A percentile compares a stretch with the other conserved stretches of the same genome.
Conservation (phyloP, 192 early-diverging fungal genomes). For the Cladochytrium replicatum region DNA sequence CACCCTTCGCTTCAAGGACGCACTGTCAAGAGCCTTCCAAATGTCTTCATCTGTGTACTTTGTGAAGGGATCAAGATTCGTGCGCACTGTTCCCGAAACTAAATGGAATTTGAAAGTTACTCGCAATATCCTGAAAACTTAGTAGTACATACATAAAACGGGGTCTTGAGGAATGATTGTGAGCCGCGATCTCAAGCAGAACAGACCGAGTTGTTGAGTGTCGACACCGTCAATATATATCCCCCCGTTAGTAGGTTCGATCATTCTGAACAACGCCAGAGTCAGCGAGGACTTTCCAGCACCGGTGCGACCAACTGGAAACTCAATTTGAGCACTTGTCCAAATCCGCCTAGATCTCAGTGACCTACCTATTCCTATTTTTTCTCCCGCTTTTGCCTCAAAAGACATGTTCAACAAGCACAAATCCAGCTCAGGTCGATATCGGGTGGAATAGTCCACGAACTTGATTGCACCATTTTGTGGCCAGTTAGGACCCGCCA, state of each 20-base stretch:
- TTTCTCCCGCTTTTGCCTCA: conserved; percentile 26
- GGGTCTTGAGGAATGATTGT: conserved; percentile 72
- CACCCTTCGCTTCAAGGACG: conserved; percentile 59
- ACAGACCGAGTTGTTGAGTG: conserved; percentile 54
- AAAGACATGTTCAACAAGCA: conserved; percentile 39
- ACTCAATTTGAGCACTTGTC: too few species aligned
- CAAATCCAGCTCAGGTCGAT: conserved; percentile 71
- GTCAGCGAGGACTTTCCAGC: conserved; percentile 68
- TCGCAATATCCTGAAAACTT: background rate
- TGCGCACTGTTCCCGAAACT: conserved; percentile 55
- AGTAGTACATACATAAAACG: conserved; percentile 13
- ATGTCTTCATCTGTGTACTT: conserved; percentile 26
- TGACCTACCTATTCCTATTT: conserved; percentile 46
- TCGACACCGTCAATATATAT: conserved; percentile 69
- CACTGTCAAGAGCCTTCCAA: conserved; percentile 42
- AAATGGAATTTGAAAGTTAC: conserved; percentile 25
- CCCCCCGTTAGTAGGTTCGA: conserved; percentile 56
- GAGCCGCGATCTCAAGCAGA: conserved; percentile 61
- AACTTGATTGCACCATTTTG: conserved; percentile 63
- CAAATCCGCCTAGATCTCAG: too few species aligned
- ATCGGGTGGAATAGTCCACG: conserved; percentile 66
- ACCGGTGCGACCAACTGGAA: conserved; percentile 46
- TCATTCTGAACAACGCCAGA: conserved; percentile 66
- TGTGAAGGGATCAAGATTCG: conserved; percentile 47
- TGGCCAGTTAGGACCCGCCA: conserved; percentile 54